Conservation (phyloP, 2,329 filamentous ascomycete genomes). For the Setomelanomma holmii region DNA sequence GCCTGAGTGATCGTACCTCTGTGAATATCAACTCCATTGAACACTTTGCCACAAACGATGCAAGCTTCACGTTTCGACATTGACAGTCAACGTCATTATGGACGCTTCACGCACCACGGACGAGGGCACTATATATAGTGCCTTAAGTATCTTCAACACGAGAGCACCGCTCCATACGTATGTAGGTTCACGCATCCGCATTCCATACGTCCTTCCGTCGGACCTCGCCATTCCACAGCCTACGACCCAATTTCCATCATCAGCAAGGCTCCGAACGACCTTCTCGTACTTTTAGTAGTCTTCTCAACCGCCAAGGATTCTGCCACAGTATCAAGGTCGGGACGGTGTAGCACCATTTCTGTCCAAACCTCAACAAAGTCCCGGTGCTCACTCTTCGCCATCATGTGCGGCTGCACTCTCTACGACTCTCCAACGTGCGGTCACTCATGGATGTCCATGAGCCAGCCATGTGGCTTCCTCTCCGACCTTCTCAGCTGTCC, state of each 20-base stretch:
- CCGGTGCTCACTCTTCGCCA: not conserved
- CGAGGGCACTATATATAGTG: slow-evolving; percentile 28
- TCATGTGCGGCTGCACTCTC: slow-evolving; percentile 57
- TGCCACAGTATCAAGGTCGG: too few species aligned
- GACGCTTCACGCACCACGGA: slow-evolving; percentile 14
- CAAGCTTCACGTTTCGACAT: slow-evolving; percentile 14
- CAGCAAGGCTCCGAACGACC: too few species aligned
- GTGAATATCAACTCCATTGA: slow-evolving; percentile 1
- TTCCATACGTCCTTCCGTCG: too few species aligned
- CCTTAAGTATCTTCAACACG: too few species aligned
- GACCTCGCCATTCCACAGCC: too few species aligned
- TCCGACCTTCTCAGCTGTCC: slow-evolving; percentile 53
- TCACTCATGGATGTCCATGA: slow-evolving; percentile 59
- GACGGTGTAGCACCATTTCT: slow-evolving; percentile 8
- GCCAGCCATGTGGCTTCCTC: slow-evolving; percentile 51
- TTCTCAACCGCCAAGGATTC: too few species aligned
- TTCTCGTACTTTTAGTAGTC: too few species aligned
- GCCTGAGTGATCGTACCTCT: slow-evolving; percentile 29
- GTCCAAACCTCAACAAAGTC: not conserved
- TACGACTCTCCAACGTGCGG: slow-evolving; percentile 56
- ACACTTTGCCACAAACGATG: slow-evolving; percentile 16
- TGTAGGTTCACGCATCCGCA: too few species aligned
- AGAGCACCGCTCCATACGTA: too few species aligned
- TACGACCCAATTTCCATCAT: too few species aligned
- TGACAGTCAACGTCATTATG: not conserved